Evolutionary conservation across 768 basidiomycete species (phyloP).

Genomic region (Coprinellus micaceus): DNA sequence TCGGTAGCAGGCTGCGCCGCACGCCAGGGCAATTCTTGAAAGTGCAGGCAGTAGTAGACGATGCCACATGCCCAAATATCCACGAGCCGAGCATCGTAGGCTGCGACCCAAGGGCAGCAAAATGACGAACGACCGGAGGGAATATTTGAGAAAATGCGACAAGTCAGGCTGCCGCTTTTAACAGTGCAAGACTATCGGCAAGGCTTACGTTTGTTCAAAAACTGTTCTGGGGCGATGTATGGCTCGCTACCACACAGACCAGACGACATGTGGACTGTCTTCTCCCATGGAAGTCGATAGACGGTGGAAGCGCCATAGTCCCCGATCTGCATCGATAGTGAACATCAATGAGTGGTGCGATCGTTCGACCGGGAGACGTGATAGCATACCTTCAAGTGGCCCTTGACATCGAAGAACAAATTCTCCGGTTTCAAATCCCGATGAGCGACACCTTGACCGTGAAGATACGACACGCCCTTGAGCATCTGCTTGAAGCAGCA

Average conservation of each 20-base stretch:
- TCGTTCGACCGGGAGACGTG: neutral
- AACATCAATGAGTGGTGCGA: neutral
- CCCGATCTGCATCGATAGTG: slow-evolving; percentile 62
- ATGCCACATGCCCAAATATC: slow-evolving; percentile 98
- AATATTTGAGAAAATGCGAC: slow-evolving; percentile 9
- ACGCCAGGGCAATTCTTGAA: slow-evolving; percentile 97
- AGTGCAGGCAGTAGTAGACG: slow-evolving; percentile 98
- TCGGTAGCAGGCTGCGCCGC: slow-evolving; percentile 79
- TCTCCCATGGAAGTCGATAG: slow-evolving; percentile 96
- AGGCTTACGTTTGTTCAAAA: slow-evolving; percentile 89
- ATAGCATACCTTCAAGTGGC: slow-evolving; percentile 81
- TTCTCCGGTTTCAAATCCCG: slow-evolving; percentile 99
- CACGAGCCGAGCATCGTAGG: slow-evolving; percentile 95
- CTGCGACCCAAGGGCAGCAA: slow-evolving; percentile 35
- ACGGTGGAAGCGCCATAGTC: slow-evolving; percentile 99
- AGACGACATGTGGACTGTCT: slow-evolving; percentile 94
- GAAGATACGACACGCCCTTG: slow-evolving; percentile 83
- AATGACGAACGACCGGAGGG: neutral
- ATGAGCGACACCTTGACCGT: slow-evolving; percentile 96
- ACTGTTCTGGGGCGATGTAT: slow-evolving; percentile 98
- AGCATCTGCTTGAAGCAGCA: slow-evolving; percentile 98
- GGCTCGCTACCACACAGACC: slow-evolving; percentile 97
- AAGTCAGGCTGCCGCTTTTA: slow-evolving; percentile 18
- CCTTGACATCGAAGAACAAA: slow-evolving; percentile 86
- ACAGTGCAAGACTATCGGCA: slow-evolving; percentile 24